Base-by-base conservation (phyloP, 176 grass and related monocot genomes). In the Aegilops speltoides region DNA sequence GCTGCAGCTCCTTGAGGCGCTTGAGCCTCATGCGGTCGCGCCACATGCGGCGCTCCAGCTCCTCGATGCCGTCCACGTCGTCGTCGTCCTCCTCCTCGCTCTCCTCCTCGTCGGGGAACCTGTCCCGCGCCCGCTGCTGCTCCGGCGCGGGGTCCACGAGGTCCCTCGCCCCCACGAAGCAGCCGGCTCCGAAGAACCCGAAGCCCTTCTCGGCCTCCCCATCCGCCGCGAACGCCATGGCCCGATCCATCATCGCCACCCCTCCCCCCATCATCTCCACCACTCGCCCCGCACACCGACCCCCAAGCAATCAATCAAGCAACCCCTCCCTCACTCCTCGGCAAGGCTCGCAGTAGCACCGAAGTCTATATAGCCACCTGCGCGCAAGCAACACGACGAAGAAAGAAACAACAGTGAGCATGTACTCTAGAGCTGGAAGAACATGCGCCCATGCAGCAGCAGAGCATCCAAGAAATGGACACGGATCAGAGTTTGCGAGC, bases 21-120 rank as follows among this genome's bases (percentile, higher is more conserved):
- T 90, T 89, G 33, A 92, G 91, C 66, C 83, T 84, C 80, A 91
- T 82, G 54, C 91, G 87, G 88, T 98, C 95, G 67, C 89, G 86
- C 95, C 95, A 95, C 86, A 95, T 93, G 48, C 93, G 93, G 17
- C 87, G 88, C 87, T 98, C 95, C 29, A 98, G 89, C 66, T 95
- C 95, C 69, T 98, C 95, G 64, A 98, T 90, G 89, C 92, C 93
- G 3, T 79, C 83, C 26, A 91, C 81, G 60, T 95, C 94, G 19
- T 92, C 94, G 1, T 73, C 81, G 38, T 86, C 89, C 16, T 91
- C 94, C 50, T 86, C 89, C 41, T 93, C 92, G 78, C 83, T 77
- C 31, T 77, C 90, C 13, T 82, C 86, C 1, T 90, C 89, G 33
- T 89, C 89, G 34, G 65, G 52, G 64, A 78, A 78, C 24, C 61